A percentile compares a stretch with the other conserved stretches of the same genome.
phyloP scores from a whole-genome alignment of 495 filamentous ascomycete genomes.

The Penicillium herquei region DNA sequence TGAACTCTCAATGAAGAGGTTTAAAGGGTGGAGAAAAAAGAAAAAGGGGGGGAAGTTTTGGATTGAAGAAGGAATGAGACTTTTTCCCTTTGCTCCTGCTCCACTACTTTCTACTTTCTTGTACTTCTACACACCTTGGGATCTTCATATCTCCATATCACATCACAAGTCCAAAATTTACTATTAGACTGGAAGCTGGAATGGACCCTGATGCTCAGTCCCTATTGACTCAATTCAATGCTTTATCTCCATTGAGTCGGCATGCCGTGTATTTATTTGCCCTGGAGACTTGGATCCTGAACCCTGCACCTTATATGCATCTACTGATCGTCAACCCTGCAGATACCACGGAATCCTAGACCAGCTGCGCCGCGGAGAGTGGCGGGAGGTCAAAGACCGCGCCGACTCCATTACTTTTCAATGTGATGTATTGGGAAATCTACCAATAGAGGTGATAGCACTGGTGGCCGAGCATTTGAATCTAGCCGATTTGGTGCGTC shows the following conservation, averaged over 20 bases:
- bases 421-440: constrained; percentile 32
- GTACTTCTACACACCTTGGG: background rate
- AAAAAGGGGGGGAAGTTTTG: background rate
- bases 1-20: background rate
- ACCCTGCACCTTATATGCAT: background rate
- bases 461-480: constrained; percentile 23
- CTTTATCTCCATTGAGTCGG: background rate
- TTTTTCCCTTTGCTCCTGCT: background rate
- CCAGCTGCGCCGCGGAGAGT: constrained; percentile 30
- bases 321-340: background rate
- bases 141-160: background rate
- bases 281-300: too few relatives aligned
- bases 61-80: background rate
- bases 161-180: background rate
- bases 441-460: constrained; percentile 33
- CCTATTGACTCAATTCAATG: background rate
- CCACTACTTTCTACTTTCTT: background rate
- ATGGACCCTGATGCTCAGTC: background rate
- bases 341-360: constrained; percentile 31
- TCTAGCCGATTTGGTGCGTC: constrained; percentile 24
- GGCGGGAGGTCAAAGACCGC: constrained; percentile 29
- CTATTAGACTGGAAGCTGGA: background rate
- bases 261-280: background rate
- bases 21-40: background rate
- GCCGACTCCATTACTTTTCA: constrained; percentile 21